Evolutionary conservation across 208 protist genomes (phyloP).

Genomic region (Porcisia hertigi): DNA sequence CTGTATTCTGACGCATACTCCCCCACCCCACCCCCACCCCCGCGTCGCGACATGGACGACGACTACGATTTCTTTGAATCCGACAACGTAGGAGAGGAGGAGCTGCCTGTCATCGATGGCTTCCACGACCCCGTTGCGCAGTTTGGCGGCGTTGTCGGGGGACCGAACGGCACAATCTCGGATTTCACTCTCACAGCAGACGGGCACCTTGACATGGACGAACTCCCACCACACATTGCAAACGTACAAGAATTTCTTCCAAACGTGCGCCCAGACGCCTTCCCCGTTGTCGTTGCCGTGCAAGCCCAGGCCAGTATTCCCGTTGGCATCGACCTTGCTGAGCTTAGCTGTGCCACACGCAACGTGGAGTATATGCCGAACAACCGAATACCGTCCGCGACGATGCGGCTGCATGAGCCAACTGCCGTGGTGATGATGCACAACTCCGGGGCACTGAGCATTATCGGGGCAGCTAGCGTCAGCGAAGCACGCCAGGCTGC

Average conservation of each 20-base stretch:
- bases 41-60: slow-evolving; percentile 4
- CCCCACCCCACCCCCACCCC: background rate
- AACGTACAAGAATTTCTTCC: slow-evolving; percentile 72
- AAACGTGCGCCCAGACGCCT: slow-evolving; percentile 56
- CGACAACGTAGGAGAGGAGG: slow-evolving; percentile 14
- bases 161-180: slow-evolving; percentile 24
- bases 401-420: slow-evolving; percentile 84
- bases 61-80: slow-evolving; percentile 10
- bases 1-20: background rate
- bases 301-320: slow-evolving; percentile 75
- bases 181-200: slow-evolving; percentile 28
- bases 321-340: slow-evolving; percentile 73
- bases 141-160: slow-evolving; percentile 6
- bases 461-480: slow-evolving; percentile 77
- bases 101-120: slow-evolving; percentile 2
- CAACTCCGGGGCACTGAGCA: slow-evolving; percentile 73
- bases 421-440: slow-evolving; percentile 75
- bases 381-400: slow-evolving; percentile 58
- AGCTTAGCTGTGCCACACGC: slow-evolving; percentile 81
- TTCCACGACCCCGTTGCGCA: slow-evolving; percentile 8
- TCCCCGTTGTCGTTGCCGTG: slow-evolving; percentile 77
- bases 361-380: slow-evolving; percentile 89
- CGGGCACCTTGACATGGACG: slow-evolving; percentile 12
- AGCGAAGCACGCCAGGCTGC: slow-evolving; percentile 80
- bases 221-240: slow-evolving; percentile 32